Base-by-base conservation (phyloP, 305 asterid genomes). In the Euphrasia arctica region DNA sequence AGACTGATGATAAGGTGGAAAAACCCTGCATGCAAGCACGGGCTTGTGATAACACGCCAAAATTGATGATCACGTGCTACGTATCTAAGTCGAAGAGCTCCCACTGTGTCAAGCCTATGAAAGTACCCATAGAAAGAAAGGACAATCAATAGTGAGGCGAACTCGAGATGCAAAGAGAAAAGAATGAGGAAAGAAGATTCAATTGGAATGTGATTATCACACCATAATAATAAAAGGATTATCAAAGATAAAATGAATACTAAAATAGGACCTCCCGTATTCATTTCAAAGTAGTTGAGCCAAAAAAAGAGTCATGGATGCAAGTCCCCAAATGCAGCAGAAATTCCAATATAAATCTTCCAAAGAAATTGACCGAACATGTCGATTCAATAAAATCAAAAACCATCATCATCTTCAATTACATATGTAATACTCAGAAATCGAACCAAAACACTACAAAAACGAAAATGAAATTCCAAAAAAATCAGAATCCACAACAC, bases 21-120 rank as follows among this genome's bases (percentile, higher is more conserved):
- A 72, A 88, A 45, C 64, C 96, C 95, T 42, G 87, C 95, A 66
- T 91, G 97, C 76, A 91, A 78, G 80, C 83, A 86, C 14, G 89
- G 80, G 74, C 95, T 88, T 50, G 89, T 70, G 72, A 91, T 82
- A 74, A 86, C 61, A 67, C 93, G 94, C 97, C 96, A 86, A 13
- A 75, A 22, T 43, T 88, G 91, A 66, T 79, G 82, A 72, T 74
- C 79, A 32, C 65, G 73, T 31, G 67, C 68, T 22, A 85, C 60
- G 73, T 84, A 77, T 60, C 80, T 81, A 71, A 73, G 70, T 57
- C 83, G 83, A 77, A 91, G 88, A 41, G 91, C 93, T 66, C 97
- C 95, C 85, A 82, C 72, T 56, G 78, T 59, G 56, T 83, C 86
- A 71, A 88, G 86, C 77, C 96, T 90, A 67, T 29, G 60, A 1